Percentiles rank a stretch among this genome's conserved stretches.
These are phyloP conservation scores for Pichiaceae sp. DNA, from an alignment of 1,139 yeast genomes.

Conservation along the genomic window DNA sequence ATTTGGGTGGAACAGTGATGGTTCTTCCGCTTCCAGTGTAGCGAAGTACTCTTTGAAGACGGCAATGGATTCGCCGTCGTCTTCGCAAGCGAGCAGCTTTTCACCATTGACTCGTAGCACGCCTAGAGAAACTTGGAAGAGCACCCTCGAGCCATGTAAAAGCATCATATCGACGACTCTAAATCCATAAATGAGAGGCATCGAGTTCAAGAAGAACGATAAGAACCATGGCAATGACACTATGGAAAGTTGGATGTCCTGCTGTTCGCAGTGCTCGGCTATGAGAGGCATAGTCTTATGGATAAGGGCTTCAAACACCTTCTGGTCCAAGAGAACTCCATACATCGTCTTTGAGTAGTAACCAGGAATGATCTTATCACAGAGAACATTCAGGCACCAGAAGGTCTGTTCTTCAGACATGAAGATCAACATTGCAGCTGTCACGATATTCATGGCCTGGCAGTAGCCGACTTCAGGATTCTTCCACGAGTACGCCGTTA, in stretches of 20 bases:
- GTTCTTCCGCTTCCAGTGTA: constrained; percentile 65
- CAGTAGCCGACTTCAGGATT: constrained; percentile 97
- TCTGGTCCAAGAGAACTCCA: constrained; percentile 90
- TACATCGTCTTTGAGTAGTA: constrained; percentile 97
- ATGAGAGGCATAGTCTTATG: constrained; percentile 83
- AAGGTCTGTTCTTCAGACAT: constrained; percentile 98
- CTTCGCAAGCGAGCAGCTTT: constrained; percentile 66
- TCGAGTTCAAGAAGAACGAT: constrained; percentile 79
- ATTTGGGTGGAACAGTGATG: constrained; percentile 52
- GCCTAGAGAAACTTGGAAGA: constrained; percentile 92
- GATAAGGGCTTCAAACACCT: constrained; percentile 85
- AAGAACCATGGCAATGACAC: constrained; percentile 96
- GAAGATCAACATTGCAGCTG: constrained; percentile 85
- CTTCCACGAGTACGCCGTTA: constrained; percentile 94
- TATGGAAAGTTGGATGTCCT: constrained; percentile 90
- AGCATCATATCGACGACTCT: constrained; percentile 88
- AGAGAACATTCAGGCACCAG: constrained; percentile 79
- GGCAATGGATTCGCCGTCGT: constrained; percentile 87
- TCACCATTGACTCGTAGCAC: constrained; percentile 83
- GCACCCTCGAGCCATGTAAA: constrained; percentile 79
- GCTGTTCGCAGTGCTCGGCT: constrained; percentile 69
- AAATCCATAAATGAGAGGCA: constrained; percentile 93
- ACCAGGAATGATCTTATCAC: constrained; percentile 87
- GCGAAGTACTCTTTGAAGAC: constrained; percentile 77
- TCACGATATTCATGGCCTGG: constrained; percentile 98